phyloP scores from a whole-genome alignment of 2,329 filamentous ascomycete genomes.

The Teratosphaeria pseudoeucalypti region DNA sequence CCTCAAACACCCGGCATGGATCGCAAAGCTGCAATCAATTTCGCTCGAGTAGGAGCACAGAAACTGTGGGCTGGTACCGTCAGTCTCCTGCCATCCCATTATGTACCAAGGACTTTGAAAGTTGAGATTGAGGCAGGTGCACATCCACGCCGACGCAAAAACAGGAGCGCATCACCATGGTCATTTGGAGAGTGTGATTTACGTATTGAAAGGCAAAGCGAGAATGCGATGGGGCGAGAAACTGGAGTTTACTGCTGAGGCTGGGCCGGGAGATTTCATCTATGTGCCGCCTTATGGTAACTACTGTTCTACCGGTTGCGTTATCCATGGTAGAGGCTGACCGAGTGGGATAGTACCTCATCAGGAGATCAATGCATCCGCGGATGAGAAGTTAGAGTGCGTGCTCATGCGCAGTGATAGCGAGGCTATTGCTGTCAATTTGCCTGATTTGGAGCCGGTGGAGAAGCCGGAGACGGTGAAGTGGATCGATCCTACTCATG shows the following conservation, averaged over 20 bases:
- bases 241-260: slow-evolving; percentile 36
- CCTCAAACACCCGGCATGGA: slow-evolving; percentile 32
- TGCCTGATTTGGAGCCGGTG: slow-evolving; percentile 34
- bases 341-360: slow-evolving; percentile 21
- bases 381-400: slow-evolving; percentile 34
- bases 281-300: slow-evolving; percentile 33
- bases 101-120: not conserved
- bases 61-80: slow-evolving; percentile 36
- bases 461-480: slow-evolving; percentile 35
- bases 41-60: slow-evolving; percentile 34
- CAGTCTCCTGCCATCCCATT: not conserved
- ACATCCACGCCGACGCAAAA: slow-evolving; percentile 36
- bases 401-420: slow-evolving; percentile 34
- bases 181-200: slow-evolving; percentile 37
- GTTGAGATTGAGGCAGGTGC: slow-evolving; percentile 14
- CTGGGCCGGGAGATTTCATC: slow-evolving; percentile 38
- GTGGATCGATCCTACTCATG: slow-evolving; percentile 37
- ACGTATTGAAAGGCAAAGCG: slow-evolving; percentile 35
- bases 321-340: not conserved
- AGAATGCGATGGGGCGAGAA: slow-evolving; percentile 38
- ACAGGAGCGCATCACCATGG: slow-evolving; percentile 38
- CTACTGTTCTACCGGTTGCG: not conserved
- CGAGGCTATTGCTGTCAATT: slow-evolving; percentile 36
- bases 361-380: slow-evolving; percentile 37
- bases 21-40: slow-evolving; percentile 35